Percentiles rank a stretch among this genome's conserved stretches.
phyloP scores from a whole-genome alignment of 257 asterid genomes.

The Coffea eugenioides region DNA sequence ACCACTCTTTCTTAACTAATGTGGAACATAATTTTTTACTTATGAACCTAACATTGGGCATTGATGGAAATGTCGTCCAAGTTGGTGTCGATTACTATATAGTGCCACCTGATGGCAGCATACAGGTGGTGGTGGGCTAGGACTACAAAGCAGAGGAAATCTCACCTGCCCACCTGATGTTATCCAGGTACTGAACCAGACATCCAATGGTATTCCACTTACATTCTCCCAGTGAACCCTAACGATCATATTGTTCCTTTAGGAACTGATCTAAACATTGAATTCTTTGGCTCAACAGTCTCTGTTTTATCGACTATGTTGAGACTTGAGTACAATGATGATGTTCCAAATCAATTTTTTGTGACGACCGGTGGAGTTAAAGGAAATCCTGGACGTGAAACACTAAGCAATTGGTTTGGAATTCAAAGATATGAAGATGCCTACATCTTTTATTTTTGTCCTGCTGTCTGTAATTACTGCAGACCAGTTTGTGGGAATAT shows the following conservation, averaged over 20 bases:
- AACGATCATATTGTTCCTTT: constrained; percentile 33
- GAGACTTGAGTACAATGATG: not conserved
- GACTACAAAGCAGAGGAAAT: constrained; percentile 31
- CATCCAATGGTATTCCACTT: constrained; percentile 43
- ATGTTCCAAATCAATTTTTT: not conserved
- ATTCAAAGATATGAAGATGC: constrained; percentile 4
- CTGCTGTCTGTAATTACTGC: constrained; percentile 12
- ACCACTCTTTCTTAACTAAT: too few relatives aligned
- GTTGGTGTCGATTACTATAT: constrained; percentile 43
- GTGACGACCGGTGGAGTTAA: constrained; percentile 16
- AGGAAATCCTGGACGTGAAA: constrained; percentile 14
- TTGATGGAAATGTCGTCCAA: constrained; percentile 25
- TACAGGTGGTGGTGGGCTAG: constrained; percentile 61
- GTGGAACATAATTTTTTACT: too few relatives aligned
- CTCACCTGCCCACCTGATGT: constrained; percentile 45
- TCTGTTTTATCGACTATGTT: constrained; percentile 13
- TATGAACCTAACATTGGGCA: not conserved
- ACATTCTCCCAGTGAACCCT: constrained; percentile 40
- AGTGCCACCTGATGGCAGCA: constrained; percentile 49
- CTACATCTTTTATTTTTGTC: constrained; percentile 13
- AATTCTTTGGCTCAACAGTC: constrained; percentile 16
- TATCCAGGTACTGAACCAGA: constrained; percentile 41
- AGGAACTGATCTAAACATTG: constrained; percentile 48
- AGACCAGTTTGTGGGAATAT: constrained; percentile 20
- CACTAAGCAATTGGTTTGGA: constrained; percentile 12